Percentiles rank a stretch among this genome's conserved stretches.
These are phyloP conservation scores for Phyllachora maydis DNA, from an alignment of 2,329 filamentous ascomycete genomes.

Conservation along the genomic window DNA sequence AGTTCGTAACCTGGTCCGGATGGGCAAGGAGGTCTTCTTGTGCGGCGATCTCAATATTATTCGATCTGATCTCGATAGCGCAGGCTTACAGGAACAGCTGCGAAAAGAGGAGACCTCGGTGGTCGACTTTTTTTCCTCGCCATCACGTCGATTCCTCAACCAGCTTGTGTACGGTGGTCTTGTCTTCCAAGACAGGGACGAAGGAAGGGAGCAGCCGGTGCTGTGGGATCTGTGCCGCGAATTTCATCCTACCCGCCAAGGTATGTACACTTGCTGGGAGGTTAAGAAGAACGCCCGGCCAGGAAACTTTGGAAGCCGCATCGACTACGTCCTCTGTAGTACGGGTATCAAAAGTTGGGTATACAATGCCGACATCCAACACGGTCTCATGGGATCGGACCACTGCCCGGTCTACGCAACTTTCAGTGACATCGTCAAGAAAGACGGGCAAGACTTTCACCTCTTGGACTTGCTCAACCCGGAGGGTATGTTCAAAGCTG, in stretches of 20 bases:
- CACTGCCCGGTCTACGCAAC: slow-evolving; percentile 83
- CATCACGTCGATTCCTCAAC: slow-evolving; percentile 62
- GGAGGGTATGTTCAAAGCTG: slow-evolving; percentile 45
- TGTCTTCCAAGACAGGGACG: slow-evolving; percentile 44
- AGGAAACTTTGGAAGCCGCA: slow-evolving; percentile 78
- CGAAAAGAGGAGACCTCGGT: slow-evolving; percentile 46
- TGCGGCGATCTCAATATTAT: slow-evolving; percentile 78
- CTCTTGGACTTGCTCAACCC: slow-evolving; percentile 64
- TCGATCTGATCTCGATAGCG: slow-evolving; percentile 50
- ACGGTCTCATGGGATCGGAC: slow-evolving; percentile 84
- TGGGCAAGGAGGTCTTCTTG: slow-evolving; percentile 71
- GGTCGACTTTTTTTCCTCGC: slow-evolving; percentile 52
- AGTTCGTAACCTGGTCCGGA: slow-evolving; percentile 60
- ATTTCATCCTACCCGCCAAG: slow-evolving; percentile 58
- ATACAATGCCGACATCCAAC: slow-evolving; percentile 65
- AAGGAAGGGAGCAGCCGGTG: slow-evolving; percentile 47
- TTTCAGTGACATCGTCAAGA: slow-evolving; percentile 39
- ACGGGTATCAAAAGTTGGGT: slow-evolving; percentile 66
- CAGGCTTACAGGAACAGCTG: slow-evolving; percentile 50
- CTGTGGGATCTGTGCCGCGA: slow-evolving; percentile 69
- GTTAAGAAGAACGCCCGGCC: slow-evolving; percentile 89
- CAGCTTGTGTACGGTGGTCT: slow-evolving; percentile 60
- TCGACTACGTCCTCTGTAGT: slow-evolving; percentile 83
- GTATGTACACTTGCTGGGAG: slow-evolving; percentile 98
- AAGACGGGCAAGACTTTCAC: slow-evolving; percentile 25